Conservation (phyloP, 2,329 filamentous ascomycete species). For the Ilyonectria robusta region DNA sequence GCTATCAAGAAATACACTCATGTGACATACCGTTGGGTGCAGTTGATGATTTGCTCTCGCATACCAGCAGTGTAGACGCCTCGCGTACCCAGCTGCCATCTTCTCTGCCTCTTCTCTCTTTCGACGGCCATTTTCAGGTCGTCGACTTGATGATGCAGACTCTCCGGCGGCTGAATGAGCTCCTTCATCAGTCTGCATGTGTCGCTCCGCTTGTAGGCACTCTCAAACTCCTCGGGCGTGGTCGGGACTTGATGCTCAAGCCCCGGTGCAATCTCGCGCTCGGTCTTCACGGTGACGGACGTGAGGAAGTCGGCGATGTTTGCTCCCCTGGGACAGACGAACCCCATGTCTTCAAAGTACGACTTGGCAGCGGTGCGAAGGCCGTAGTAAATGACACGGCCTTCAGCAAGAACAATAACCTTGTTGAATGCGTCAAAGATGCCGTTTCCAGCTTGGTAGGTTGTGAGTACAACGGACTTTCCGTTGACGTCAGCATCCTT, state of each 20-base stretch:
- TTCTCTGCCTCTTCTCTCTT: conserved; percentile 44
- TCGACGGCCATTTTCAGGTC: conserved; percentile 52
- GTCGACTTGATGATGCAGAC: conserved; percentile 56
- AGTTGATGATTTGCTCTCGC: conserved; percentile 50
- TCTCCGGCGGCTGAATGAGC: conserved; percentile 47
- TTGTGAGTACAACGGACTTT: conserved; percentile 76
- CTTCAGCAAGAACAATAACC: conserved; percentile 77
- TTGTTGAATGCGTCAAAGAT: conserved; percentile 80
- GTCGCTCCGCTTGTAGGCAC: conserved; percentile 49
- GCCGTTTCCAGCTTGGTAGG: conserved; percentile 76
- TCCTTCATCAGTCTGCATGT: conserved; percentile 37
- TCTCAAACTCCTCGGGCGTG: conserved; percentile 72
- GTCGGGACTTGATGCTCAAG: conserved; percentile 71
- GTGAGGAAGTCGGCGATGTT: conserved; percentile 80
- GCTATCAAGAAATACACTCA: conserved; percentile 46
- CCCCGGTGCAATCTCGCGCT: conserved; percentile 71
- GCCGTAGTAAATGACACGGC: conserved; percentile 77
- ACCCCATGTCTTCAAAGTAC: conserved; percentile 78
- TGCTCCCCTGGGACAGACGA: conserved; percentile 62
- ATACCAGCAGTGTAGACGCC: conserved; percentile 47
- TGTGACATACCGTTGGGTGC: conserved; percentile 57
- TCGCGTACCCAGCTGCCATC: conserved; percentile 33
- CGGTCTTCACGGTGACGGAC: conserved; percentile 74
- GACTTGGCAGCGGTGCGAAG: conserved; percentile 71
- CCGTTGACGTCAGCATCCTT: conserved; percentile 75